phyloP scores from a whole-genome alignment of 352 stramenopile species.

The Phytophthora ohioensis region DNA sequence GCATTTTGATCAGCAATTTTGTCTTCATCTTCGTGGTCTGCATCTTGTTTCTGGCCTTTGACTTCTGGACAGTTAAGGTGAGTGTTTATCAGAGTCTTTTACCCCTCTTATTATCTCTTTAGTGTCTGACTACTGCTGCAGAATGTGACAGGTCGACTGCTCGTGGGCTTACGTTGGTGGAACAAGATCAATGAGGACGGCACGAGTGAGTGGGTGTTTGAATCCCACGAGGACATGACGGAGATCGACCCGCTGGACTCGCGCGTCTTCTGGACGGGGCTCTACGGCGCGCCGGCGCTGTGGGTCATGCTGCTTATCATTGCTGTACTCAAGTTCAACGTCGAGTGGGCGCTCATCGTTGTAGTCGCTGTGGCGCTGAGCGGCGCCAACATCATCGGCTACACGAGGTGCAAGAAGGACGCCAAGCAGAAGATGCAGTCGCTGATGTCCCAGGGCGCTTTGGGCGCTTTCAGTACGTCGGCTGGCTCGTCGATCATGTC shows the following conservation, averaged over 20 bases:
- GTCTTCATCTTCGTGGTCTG: constrained; percentile 97
- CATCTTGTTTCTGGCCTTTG: constrained; percentile 96
- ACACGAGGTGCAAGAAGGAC: constrained; percentile 97
- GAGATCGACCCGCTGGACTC: constrained; percentile 91
- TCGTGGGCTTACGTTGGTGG: constrained; percentile 98
- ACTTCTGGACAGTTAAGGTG: constrained; percentile 99
- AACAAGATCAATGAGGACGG: constrained; percentile 97
- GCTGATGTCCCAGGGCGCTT: constrained; percentile 78
- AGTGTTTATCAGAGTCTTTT: not conserved
- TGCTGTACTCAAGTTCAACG: constrained; percentile 93
- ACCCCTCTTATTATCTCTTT: not conserved
- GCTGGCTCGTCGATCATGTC: constrained; percentile 81
- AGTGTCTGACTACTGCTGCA: constrained; percentile 26
- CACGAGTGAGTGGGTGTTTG: constrained; percentile 97
- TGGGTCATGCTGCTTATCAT: constrained; percentile 94
- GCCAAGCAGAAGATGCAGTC: constrained; percentile 87
- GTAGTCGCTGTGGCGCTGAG: constrained; percentile 94
- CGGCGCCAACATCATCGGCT: constrained; percentile 97
- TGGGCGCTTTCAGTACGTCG: constrained; percentile 73
- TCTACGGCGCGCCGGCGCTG: constrained; percentile 94
- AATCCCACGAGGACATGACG: constrained; percentile 93
- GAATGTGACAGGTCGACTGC: constrained; percentile 88
- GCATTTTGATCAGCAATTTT: constrained; percentile 92
- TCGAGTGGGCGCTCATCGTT: constrained; percentile 95
- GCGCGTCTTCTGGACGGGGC: constrained; percentile 95